phyloP scores from a whole-genome alignment of 108 stramenopile species.

The Cyclotella cryptica region DNA sequence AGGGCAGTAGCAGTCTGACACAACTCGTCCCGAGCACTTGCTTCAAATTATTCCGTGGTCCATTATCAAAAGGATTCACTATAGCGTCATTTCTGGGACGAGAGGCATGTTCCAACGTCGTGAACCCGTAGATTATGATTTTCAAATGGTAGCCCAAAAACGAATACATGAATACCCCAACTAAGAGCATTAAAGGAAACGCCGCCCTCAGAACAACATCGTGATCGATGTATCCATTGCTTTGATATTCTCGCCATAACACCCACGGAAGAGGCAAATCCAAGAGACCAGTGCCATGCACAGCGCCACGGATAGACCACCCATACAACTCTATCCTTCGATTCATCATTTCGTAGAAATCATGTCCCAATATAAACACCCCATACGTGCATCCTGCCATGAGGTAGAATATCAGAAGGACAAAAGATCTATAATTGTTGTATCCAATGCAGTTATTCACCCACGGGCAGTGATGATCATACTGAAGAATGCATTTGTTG shows the following conservation, averaged over 20 bases:
- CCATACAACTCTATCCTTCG: slow-evolving; percentile 56
- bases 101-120: slow-evolving; percentile 46
- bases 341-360: slow-evolving; percentile 61
- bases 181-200: slow-evolving; percentile 48
- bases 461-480: slow-evolving; percentile 99
- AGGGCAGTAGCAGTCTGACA: slow-evolving; percentile 23
- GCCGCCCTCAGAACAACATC: slow-evolving; percentile 46
- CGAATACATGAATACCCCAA: slow-evolving; percentile 33
- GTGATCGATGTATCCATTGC: slow-evolving; percentile 40
- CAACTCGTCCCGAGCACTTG: slow-evolving; percentile 32
- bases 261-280: slow-evolving; percentile 64
- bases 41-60: slow-evolving; percentile 32
- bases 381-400: slow-evolving; percentile 74
- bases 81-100: slow-evolving; percentile 1
- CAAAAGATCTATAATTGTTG: slow-evolving; percentile 84
- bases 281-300: slow-evolving; percentile 67
- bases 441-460: slow-evolving; percentile 97
- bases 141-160: slow-evolving; percentile 41
- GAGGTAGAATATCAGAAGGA: slow-evolving; percentile 68
- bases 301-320: slow-evolving; percentile 50
- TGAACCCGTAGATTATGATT: slow-evolving; percentile 32
- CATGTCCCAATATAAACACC: slow-evolving; percentile 50
- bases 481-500: slow-evolving; percentile 76
- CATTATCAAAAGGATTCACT: slow-evolving; percentile 46
- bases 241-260: slow-evolving; percentile 39